Evolutionary conservation across 768 basidiomycete genomes (phyloP), one percentile per base, ranked within the genome.

Genomic region (Xerocomellus dryophilus): DNA sequence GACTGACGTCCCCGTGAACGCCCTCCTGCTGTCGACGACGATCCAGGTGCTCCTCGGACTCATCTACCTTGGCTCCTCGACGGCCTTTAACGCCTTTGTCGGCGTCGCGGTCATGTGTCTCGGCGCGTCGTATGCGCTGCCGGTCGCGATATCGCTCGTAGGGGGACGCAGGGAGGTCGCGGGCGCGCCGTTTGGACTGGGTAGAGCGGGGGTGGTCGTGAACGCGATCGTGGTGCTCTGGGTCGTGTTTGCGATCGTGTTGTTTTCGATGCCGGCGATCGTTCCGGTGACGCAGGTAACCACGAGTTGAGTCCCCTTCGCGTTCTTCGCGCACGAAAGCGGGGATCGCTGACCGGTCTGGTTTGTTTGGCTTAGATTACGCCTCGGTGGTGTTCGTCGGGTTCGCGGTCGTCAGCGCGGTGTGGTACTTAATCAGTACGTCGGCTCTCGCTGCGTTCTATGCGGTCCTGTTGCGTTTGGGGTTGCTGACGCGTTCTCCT

Each of bases 231-330:
- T 83, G 5, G 74, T 86, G 10, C 45, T 79, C n/a, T 86, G 85
- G 85, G 72, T 80, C 52, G 43, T 68, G 46, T 83, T 87, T 47
- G 79, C 83, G 63, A 80, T 83, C 40, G 79, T 86, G 31, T 62
- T 88, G 56, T 86, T 86, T 62, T 84, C 82, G 21, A 86, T 87
- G 84, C 84, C 84, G 7, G 80, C 82, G 7, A 75, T 77, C 36
- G 71, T 86, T 5, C 84, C 85, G 5, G 81, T 80, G 36, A 80
- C 78, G 6, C 57, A 56, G 51, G 70, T 68, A 1, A 71, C 80
- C 6, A 85, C 84, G 78, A 79, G 78, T 66, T 50, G 47, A 20
- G 52, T 61, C 23, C 4, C n/a, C n/a, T n/a, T n/a, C n/a, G n/a
- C n/a, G n/a, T n/a, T n/a, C n/a, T n/a, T n/a, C n/a, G n/a, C n/a